phyloP scores from a whole-genome alignment of 192 early-diverging fungal species.

The Coemansia brasiliensis region DNA sequence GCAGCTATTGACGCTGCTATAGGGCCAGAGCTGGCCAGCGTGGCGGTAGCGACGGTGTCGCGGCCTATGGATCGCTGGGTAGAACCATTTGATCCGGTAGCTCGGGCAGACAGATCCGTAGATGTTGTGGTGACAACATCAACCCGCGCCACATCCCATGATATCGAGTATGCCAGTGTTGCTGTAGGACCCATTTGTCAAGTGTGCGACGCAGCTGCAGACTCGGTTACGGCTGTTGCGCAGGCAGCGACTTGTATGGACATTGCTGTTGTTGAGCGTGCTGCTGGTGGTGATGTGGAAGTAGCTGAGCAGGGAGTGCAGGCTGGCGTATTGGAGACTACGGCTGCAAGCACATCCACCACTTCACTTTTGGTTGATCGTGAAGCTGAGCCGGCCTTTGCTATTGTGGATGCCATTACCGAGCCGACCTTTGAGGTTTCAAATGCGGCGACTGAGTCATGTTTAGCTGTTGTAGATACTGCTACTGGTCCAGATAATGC shows the following conservation, averaged over 20 bases:
- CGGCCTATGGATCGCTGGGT: slow-evolving; percentile 24
- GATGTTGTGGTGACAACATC: slow-evolving; percentile 5
- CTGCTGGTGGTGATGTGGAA: slow-evolving; percentile 3
- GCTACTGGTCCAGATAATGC: neutral
- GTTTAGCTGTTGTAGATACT: neutral
- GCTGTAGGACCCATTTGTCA: slow-evolving; percentile 17
- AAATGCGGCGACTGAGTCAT: neutral
- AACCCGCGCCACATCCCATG: slow-evolving; percentile 15
- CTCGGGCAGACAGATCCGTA: slow-evolving; percentile 9
- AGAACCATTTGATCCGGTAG: slow-evolving; percentile 41
- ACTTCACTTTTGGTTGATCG: neutral
- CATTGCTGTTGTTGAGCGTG: slow-evolving; percentile 2
- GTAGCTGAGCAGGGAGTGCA: neutral
- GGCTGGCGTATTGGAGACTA: slow-evolving; percentile 3
- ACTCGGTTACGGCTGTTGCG: neutral
- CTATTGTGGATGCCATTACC: no score
- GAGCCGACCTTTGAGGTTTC: neutral
- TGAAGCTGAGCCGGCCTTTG: neutral
- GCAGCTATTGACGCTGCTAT: slow-evolving; percentile 25
- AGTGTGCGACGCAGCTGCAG: slow-evolving; percentile 8
- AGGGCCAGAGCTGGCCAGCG: slow-evolving; percentile 10
- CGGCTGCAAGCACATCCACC: neutral
- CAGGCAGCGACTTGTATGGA: slow-evolving; percentile 9
- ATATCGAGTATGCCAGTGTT: slow-evolving; percentile 9
- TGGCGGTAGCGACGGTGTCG: slow-evolving; percentile 16